Evolutionary conservation across 202 grass and related monocot species (phyloP), one percentile per base, ranked within the genome.

Genomic region (Schoenoplectus tabernaemontani): DNA sequence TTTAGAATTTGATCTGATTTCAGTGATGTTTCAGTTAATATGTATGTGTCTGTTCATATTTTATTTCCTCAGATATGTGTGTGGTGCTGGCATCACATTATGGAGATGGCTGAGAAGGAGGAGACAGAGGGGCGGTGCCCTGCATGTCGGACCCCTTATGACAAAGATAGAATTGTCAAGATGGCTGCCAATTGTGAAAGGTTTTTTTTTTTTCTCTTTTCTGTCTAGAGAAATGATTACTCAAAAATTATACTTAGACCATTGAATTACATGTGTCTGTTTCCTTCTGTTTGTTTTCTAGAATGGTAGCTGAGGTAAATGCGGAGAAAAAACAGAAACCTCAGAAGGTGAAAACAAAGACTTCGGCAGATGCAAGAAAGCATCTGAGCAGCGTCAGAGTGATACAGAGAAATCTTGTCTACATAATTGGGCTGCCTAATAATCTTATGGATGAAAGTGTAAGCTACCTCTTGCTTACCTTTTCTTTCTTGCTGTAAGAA

Each of bases 51-150:
- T 56, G 78, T 58, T 68, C 9, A 8, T 77, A 66, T 77, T 53
- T 59, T 43, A 6, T 64, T 82, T 20, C 7, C 73, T 30, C 78
- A 97, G 95, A 92, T 97, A 81, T 99, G 91, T 82, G 88, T 99
- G 62, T 98, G 96, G 96, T 98, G 96, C 64, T 98, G 96, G 91
- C 96, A 98, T 86, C 96, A 98, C 26, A 89, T 98, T 86, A 92
- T 92, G 75, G 91, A 98, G 60, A 95, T 98, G 89, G 91, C 96
- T 37, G 91, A 95, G 76, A 98, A 99, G 78, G 96, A 98, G 81
- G 96, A 98, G n/a, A 91, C 89, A 0, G 91, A 95, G 85, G 96
- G 91, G 16, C 96, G 96, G 16, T 98, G 96, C 54, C 96, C 96
- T 38, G 96, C 96, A 4, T 98, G 96, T 74, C 89, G 96, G 13